Conservation (phyloP, 1,284 basidiomycete species). For the Microbotryum scabiosae region DNA sequence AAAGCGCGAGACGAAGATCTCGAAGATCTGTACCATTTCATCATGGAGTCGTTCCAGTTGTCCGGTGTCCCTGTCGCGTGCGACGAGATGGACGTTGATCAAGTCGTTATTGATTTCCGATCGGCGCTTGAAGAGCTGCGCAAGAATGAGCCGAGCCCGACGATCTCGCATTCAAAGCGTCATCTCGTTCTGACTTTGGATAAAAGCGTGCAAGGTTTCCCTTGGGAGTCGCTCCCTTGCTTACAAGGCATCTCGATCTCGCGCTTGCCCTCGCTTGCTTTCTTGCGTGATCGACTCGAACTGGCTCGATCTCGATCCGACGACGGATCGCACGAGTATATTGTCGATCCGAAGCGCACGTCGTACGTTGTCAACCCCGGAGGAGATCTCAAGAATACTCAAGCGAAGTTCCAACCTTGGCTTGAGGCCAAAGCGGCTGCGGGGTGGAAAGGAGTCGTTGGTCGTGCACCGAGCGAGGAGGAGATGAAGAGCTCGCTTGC, state of each 20-base stretch:
- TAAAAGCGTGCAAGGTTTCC: slow-evolving; percentile 77
- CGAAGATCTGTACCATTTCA: slow-evolving; percentile 88
- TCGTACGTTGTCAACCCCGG: slow-evolving; percentile 88
- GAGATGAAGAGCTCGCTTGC: slow-evolving; percentile 64
- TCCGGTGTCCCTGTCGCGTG: slow-evolving; percentile 80
- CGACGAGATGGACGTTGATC: slow-evolving; percentile 86
- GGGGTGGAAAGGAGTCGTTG: slow-evolving; percentile 78
- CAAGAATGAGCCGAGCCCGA: slow-evolving; percentile 43
- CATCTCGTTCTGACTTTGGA: slow-evolving; percentile 75
- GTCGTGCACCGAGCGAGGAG: slow-evolving; percentile 66
- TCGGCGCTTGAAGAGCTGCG: slow-evolving; percentile 33
- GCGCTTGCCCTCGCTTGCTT: slow-evolving; percentile 79
- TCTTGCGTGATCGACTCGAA: slow-evolving; percentile 71
- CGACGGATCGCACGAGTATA: slow-evolving; percentile 40
- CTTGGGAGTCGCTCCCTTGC: slow-evolving; percentile 92
- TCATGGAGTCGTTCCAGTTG: slow-evolving; percentile 88
- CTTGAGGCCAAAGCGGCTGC: slow-evolving; percentile 46
- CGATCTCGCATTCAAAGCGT: slow-evolving; percentile 3
- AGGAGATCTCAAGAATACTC: slow-evolving; percentile 76
- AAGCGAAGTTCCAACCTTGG: slow-evolving; percentile 73
- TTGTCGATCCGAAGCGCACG: slow-evolving; percentile 58
- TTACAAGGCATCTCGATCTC: slow-evolving; percentile 76
- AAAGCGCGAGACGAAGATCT: slow-evolving; percentile 84
- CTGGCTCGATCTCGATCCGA: slow-evolving; percentile 40
- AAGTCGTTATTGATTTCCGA: slow-evolving; percentile 61